Base-by-base conservation (phyloP, 108 stramenopile genomes). In the Seminavis robusta region DNA sequence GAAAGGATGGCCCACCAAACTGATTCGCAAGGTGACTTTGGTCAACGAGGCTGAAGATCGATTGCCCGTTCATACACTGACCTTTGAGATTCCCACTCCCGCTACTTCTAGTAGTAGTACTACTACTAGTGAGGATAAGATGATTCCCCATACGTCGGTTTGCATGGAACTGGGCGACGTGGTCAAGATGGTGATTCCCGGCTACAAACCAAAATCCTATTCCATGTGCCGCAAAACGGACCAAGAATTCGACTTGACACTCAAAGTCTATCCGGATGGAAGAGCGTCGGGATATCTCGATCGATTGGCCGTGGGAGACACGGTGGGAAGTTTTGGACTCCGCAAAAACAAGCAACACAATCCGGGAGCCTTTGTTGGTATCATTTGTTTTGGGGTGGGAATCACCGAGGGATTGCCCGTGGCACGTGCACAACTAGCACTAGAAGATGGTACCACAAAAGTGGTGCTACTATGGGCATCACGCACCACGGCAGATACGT, bases 201-300 rank as follows among this genome's bases (percentile, higher is more conserved):
- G 33, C 19, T 59, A 59, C 58, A 59, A 59, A 47, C 58, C 58
- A 25, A 59, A 59, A 45, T 47, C 46, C 5, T 59, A 59, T 47
- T 32, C 29, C 46, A 59, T 59, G 28, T 47, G 58, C 33, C 44
- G 58, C 47, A n/a, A n/a, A n/a, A n/a, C n/a, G n/a, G 44, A 46
- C 10, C 20, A 59, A 0, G 58, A 59, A 47, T 59, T 59, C 33
- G 58, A 59, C 33, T 29, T 59, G 16, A 59, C 58, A 13, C 32
- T 59, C 30, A 59, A 59, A 46, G 58, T 45, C 4, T 59, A 59
- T 23, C 58, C 58, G n/a, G 47, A 59, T 47, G 58, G 58, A 4
- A 25, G 58, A 30, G 58, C 58, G 4, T 47, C 46, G 47, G 58
- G 58, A 4, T 59, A 39, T 33, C 24, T 59, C 31, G 45, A 59